Percentiles rank a stretch among this genome's conserved stretches.
Evolutionary conservation across 2,329 filamentous ascomycete species (phyloP).

Genomic region (Fusarium burgessii): DNA sequence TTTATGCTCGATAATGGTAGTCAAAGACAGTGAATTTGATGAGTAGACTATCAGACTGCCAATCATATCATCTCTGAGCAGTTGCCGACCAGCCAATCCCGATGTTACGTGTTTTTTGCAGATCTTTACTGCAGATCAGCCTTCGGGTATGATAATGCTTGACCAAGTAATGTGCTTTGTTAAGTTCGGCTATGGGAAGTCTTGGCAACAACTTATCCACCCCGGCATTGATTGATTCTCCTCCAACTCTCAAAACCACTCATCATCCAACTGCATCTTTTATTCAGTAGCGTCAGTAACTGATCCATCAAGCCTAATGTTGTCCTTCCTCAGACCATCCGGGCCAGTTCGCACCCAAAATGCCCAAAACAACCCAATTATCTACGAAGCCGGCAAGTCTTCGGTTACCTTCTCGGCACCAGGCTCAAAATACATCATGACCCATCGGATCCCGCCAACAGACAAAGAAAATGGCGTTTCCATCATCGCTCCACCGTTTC

Average conservation of each 20-base stretch:
- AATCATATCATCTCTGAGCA: no score
- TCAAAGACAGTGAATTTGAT: no score
- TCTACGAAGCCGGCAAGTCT: slow-evolving; percentile 5
- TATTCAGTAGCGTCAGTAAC: no score
- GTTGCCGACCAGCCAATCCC: no score
- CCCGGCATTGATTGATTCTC: neutral
- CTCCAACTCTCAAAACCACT: neutral
- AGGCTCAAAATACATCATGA: slow-evolving; percentile 21
- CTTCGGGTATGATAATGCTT: neutral
- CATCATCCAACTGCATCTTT: neutral
- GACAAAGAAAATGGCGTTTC: neutral
- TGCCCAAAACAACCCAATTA: slow-evolving; percentile 2
- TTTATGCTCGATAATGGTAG: no score
- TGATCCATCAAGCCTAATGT: neutral
- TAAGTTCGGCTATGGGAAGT: neutral
- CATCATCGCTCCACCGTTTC: slow-evolving; percentile 5
- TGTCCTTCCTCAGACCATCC: neutral
- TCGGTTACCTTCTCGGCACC: slow-evolving; percentile 1
- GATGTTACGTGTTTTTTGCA: no score
- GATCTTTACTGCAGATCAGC: neutral
- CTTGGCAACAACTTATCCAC: neutral
- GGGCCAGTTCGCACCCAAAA: slow-evolving; percentile 6
- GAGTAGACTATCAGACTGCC: no score
- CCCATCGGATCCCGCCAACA: slow-evolving; percentile 13
- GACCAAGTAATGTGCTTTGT: neutral